Conservation (phyloP, 768 basidiomycete genomes). For the Amanita thiersii region DNA sequence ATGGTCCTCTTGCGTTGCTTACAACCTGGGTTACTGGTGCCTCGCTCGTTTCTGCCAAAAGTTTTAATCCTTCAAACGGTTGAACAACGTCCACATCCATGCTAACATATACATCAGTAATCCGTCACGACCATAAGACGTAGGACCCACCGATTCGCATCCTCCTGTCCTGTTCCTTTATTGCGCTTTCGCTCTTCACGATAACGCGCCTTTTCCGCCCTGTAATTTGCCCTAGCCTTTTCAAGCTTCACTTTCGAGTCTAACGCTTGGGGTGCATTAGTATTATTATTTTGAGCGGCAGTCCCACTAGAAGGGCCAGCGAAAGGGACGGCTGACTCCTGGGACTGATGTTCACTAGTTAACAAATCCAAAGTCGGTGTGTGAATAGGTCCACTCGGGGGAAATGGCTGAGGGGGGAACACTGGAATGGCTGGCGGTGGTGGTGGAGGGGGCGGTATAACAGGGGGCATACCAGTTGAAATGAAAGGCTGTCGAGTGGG, state of each 20-base stretch:
- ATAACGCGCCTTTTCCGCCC: slow-evolving; percentile 62
- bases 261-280: background rate
- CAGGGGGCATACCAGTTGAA: slow-evolving; percentile 10
- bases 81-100: background rate
- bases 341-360: background rate
- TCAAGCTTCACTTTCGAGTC: slow-evolving; percentile 44
- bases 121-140: background rate
- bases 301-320: background rate
- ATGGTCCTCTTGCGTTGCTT: slow-evolving; percentile 52
- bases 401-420: slow-evolving; percentile 12
- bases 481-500: no score
- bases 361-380: background rate
- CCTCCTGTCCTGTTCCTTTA: slow-evolving; percentile 27
- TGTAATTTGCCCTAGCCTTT: slow-evolving; percentile 59
- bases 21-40: slow-evolving; percentile 26
- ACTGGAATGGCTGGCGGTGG: slow-evolving; percentile 12
- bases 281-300: no score
- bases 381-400: slow-evolving; percentile 12
- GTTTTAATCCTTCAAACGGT: slow-evolving; percentile 5
- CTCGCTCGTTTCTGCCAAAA: background rate
- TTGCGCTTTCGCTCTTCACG: slow-evolving; percentile 39
- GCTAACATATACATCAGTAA: background rate
- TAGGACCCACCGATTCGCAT: background rate
- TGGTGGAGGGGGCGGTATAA: slow-evolving; percentile 10
- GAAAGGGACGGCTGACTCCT: background rate